phyloP scores from a whole-genome alignment of 352 stramenopile species.

The Pythium sukuiense region DNA sequence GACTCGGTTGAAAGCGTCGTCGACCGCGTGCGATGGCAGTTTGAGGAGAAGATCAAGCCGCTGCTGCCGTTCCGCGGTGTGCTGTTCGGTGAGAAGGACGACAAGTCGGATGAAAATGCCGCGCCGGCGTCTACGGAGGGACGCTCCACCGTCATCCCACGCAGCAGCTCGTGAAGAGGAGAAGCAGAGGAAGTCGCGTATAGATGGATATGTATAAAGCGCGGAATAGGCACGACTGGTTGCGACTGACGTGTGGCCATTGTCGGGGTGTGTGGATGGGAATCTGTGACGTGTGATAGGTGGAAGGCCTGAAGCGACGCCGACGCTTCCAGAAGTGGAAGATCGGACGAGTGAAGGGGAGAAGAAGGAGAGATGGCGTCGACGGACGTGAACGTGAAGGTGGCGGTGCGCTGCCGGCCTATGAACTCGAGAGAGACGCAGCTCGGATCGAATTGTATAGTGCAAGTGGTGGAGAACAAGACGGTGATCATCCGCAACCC shows the following conservation, averaged over 20 bases:
- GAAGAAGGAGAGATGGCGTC: slow-evolving; percentile 14
- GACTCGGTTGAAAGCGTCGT: slow-evolving; percentile 87
- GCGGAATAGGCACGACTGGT: neutral
- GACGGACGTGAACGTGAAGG: slow-evolving; percentile 88
- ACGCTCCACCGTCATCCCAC: slow-evolving; percentile 35
- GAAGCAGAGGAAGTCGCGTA: neutral
- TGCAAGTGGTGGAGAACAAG: slow-evolving; percentile 59
- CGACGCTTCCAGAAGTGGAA: neutral
- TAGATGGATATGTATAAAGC: slow-evolving; percentile 1
- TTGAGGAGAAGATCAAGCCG: slow-evolving; percentile 70
- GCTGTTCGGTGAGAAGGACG: slow-evolving; percentile 32
- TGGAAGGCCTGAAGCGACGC: neutral
- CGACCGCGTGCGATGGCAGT: slow-evolving; percentile 80
- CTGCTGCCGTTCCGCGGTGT: slow-evolving; percentile 69
- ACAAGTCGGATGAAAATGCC: neutral
- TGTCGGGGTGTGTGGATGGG: neutral
- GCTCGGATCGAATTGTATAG: slow-evolving; percentile 46
- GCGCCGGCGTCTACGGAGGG: slow-evolving; percentile 9
- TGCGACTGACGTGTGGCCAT: neutral
- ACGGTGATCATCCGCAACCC: slow-evolving; percentile 56
- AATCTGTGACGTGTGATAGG: neutral
- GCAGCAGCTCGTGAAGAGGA: slow-evolving; percentile 13
- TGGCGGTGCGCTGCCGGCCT: slow-evolving; percentile 87
- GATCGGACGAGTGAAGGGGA: neutral
- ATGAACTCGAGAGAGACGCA: slow-evolving; percentile 82